Evolutionary conservation across 2,329 filamentous ascomycete genomes (phyloP), one percentile per base, ranked within the genome.

Genomic region (Fusarium concolor): DNA sequence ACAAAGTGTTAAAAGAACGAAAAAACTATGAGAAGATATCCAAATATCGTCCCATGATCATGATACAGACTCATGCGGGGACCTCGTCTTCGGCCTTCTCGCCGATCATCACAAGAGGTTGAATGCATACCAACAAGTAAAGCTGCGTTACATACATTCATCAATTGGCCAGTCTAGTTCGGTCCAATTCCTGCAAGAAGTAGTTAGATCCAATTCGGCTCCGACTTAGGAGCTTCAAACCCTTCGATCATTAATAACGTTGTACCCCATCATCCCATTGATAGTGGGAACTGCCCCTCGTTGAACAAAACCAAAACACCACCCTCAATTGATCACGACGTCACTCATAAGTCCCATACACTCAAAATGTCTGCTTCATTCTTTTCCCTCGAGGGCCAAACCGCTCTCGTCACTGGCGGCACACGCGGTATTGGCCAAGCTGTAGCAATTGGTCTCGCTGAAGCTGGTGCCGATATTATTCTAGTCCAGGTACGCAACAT

Each of bases 351-450:
- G 37, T 24, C 31, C 45, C 49, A 22, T 47, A 31, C 42, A 18
- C 20, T 47, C 29, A 50, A 44, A 47, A 82, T 84, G 79, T 71
- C 76, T 39, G 71, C 77, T 35, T 73, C 77, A 3, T 73, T 84
- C 51, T 89, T 89, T 76, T 87, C 85, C 3, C 82, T 89, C 35
- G 75, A 84, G 59, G 85, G 83, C 71, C 84, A 87, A 66, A 88
- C 85, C 1, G 86, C 86, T 58, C 79, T 88, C 60, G 72, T 89
- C 63, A 89, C 86, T 1, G 86, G 86, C 56, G 84, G 82, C 57
- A 87, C 86, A 3, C 80, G 86, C 12, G 86, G 86, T 68, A 89
- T 88, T 58, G 86, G 86, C 39, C 83, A 86, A 62, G 80, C 86
- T 17, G 84, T 87, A 15, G 86, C 86, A 35, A 76, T 89, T 61